phyloP scores from a whole-genome alignment of 495 filamentous ascomycete species.

The Darksidea phi region DNA sequence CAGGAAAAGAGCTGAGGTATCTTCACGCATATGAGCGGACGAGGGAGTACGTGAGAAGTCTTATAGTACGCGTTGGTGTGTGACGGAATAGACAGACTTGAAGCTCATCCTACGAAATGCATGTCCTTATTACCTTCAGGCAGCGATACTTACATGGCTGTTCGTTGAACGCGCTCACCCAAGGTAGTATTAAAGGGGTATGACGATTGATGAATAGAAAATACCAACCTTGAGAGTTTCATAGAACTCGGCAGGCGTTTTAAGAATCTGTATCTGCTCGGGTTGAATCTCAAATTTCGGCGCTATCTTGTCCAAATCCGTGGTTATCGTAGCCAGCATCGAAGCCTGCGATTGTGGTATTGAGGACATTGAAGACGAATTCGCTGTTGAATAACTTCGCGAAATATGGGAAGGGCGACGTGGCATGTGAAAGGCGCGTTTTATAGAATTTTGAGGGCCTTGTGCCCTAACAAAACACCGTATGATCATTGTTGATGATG shows the following conservation, averaged over 20 bases:
- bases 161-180: too few species aligned
- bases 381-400: slow-evolving; percentile 35
- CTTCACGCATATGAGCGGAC: too few species aligned
- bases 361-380: slow-evolving; percentile 25
- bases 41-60: too few species aligned
- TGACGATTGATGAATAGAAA: neutral
- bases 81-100: too few species aligned
- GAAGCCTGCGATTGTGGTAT: slow-evolving; percentile 41
- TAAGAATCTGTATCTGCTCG: slow-evolving; percentile 75
- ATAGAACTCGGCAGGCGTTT: slow-evolving; percentile 81
- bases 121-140: too few species aligned
- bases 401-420: slow-evolving; percentile 12
- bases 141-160: too few species aligned
- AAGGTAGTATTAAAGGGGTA: too few species aligned
- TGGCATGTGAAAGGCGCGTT: neutral
- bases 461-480: slow-evolving; percentile 29
- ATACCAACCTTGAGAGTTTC: slow-evolving; percentile 73
- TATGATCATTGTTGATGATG: slow-evolving; percentile 37
- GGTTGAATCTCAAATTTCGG: slow-evolving; percentile 84
- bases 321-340: slow-evolving; percentile 65
- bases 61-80: too few species aligned
- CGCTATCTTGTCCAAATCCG: slow-evolving; percentile 82
- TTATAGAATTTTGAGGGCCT: slow-evolving; percentile 3
- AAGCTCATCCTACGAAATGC: too few species aligned
- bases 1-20: too few species aligned